These are phyloP conservation scores for Pilobolus umbonatus DNA, from an alignment of 192 early-diverging fungal genomes.

Conservation along the genomic window DNA sequence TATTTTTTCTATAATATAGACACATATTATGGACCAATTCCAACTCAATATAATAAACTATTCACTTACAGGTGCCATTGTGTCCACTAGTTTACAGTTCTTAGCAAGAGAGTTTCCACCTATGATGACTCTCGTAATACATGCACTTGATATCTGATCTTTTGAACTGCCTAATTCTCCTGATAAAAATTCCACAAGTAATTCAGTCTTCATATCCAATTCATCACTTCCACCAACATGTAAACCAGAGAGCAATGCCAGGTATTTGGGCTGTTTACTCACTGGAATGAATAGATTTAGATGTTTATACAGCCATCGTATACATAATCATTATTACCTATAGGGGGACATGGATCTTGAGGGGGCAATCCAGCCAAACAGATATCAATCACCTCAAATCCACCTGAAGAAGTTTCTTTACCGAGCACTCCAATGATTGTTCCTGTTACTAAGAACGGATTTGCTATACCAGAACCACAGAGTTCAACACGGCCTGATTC, in stretches of 20 bases:
- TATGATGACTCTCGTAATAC: slow-evolving; percentile 69
- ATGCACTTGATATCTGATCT: slow-evolving; percentile 51
- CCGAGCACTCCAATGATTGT: slow-evolving; percentile 77
- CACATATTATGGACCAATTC: background rate
- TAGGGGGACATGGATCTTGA: slow-evolving; percentile 38
- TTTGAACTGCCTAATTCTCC: slow-evolving; percentile 64
- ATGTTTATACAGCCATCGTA: too few relatives aligned
- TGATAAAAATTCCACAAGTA: slow-evolving; percentile 74
- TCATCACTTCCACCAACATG: slow-evolving; percentile 50
- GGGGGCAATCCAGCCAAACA: slow-evolving; percentile 66
- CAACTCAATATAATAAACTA: background rate
- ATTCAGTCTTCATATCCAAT: slow-evolving; percentile 56
- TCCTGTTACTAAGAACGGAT: slow-evolving; percentile 70
- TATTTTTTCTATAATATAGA: slow-evolving; percentile 40
- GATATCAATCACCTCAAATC: slow-evolving; percentile 82
- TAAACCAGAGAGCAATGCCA: slow-evolving; percentile 83
- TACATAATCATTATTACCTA: slow-evolving; percentile 32
- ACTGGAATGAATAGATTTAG: too few relatives aligned
- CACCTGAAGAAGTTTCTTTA: slow-evolving; percentile 64
- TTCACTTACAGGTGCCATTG: slow-evolving; percentile 42
- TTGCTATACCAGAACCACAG: slow-evolving; percentile 52
- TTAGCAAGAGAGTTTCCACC: slow-evolving; percentile 66
- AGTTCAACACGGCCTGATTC: slow-evolving; percentile 87
- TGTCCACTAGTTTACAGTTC: slow-evolving; percentile 12
- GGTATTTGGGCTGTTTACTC: slow-evolving; percentile 48